Conservation (phyloP, 1,139 yeast genomes). For the Nadsonia commutata region DNA sequence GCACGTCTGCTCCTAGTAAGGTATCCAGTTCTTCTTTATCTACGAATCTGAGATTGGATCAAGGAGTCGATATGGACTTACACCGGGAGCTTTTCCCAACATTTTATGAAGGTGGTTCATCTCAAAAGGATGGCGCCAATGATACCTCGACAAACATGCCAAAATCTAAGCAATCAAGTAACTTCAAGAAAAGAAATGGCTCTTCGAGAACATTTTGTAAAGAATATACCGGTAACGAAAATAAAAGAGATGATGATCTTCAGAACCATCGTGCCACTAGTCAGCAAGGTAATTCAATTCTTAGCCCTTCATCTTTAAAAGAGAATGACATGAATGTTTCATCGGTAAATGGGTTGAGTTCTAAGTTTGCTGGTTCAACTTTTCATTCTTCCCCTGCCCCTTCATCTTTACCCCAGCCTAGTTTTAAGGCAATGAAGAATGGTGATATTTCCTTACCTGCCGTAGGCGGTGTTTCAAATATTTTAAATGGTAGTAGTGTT, state of each 20-base stretch:
- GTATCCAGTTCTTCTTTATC: not conserved
- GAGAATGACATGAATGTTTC: not conserved
- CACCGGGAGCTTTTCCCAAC: not conserved
- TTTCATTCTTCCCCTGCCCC: conserved; percentile 31
- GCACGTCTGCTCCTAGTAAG: too few species aligned
- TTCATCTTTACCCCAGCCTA: conserved; percentile 28
- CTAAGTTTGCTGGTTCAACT: conserved; percentile 26
- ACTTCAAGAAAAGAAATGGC: not conserved
- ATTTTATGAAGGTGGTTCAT: not conserved
- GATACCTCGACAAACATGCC: not conserved
- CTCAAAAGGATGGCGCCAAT: not conserved
- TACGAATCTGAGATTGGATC: not conserved
- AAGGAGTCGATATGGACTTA: not conserved
- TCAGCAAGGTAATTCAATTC: not conserved
- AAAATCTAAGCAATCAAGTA: not conserved
- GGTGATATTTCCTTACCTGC: conserved; percentile 4
- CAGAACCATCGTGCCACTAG: not conserved
- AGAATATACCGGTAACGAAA: not conserved
- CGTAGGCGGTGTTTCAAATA: not conserved
- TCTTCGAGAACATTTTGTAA: not conserved
- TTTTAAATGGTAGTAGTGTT: not conserved
- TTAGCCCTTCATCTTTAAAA: not conserved
- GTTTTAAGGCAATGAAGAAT: conserved; percentile 16
- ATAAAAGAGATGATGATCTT: not conserved
- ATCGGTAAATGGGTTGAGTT: conserved; percentile 4